A percentile compares a stretch with the other conserved stretches of the same genome.
phyloP scores from a whole-genome alignment of 495 filamentous ascomycete genomes.

The Xylaria acuta region DNA sequence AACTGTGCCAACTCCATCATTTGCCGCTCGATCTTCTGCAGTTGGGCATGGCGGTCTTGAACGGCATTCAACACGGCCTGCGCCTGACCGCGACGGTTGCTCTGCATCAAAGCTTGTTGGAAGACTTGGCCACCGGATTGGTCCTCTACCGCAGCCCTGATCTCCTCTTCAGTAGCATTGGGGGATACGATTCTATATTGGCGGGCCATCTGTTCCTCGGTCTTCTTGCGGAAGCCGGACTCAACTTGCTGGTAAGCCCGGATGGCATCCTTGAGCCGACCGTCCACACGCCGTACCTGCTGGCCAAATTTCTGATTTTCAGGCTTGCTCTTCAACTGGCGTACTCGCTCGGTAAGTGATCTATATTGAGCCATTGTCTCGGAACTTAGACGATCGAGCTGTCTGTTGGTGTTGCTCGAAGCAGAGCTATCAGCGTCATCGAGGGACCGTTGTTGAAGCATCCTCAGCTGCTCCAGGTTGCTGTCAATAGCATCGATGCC shows the following conservation, averaged over 20 bases:
- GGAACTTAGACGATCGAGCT: conserved; percentile 65
- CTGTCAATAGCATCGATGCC: conserved; percentile 77
- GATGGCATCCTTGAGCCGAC: conserved; percentile 78
- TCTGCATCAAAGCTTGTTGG: conserved; percentile 75
- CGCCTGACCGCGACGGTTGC: conserved; percentile 80
- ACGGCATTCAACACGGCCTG: conserved; percentile 78
- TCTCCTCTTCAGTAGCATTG: conserved; percentile 80
- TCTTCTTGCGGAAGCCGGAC: conserved; percentile 73
- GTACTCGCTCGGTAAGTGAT: conserved; percentile 73
- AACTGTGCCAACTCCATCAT: conserved; percentile 84
- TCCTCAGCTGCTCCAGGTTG: conserved; percentile 63
- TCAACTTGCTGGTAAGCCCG: conserved; percentile 81
- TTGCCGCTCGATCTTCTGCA: conserved; percentile 88
- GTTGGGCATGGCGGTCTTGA: conserved; percentile 81
- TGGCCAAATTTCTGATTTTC: conserved; percentile 74
- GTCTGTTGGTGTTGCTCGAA: conserved; percentile 56
- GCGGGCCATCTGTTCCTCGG: conserved; percentile 81
- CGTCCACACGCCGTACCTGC: conserved; percentile 79
- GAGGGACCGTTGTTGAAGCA: conserved; percentile 64
- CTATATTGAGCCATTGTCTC: conserved; percentile 84
- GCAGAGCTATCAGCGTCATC: conserved; percentile 64
- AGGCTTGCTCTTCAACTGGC: conserved; percentile 78
- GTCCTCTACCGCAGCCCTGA: conserved; percentile 76
- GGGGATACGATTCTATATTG: conserved; percentile 90
- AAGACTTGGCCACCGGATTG: conserved; percentile 74